These are phyloP conservation scores for Brasenia schreberi DNA, from an alignment of 164 flowering plant genomes.

Conservation along the genomic window DNA sequence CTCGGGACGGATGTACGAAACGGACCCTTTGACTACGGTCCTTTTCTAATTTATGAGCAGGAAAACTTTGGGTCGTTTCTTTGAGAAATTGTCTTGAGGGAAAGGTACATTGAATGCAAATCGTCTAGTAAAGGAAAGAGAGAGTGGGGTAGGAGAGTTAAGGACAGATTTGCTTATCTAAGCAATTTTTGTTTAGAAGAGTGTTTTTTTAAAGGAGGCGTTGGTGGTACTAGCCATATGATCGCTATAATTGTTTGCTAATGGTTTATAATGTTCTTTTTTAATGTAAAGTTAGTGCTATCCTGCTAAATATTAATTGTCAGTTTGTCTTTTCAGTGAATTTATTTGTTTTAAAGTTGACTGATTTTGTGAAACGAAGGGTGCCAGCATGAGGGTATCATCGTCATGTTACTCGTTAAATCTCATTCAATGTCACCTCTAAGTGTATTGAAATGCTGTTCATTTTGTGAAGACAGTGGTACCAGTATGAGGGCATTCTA, in stretches of 20 bases:
- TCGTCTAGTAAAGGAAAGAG: not conserved
- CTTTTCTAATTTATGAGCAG: not conserved
- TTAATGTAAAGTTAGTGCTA: not conserved
- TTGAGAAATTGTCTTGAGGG: not conserved
- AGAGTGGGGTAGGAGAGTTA: no score
- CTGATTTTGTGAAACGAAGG: not conserved
- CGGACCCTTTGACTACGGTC: not conserved
- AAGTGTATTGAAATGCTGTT: no score
- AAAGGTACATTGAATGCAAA: not conserved
- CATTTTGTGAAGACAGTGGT: no score
- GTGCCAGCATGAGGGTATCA: not conserved
- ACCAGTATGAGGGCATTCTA: no score
- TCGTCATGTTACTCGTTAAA: not conserved
- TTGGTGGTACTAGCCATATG: not conserved
- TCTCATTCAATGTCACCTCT: not conserved
- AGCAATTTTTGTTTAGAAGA: not conserved
- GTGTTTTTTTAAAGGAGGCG: not conserved
- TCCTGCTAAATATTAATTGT: not conserved
- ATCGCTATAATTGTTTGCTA: not conserved
- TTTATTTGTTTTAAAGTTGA: not conserved
- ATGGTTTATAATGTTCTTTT: not conserved
- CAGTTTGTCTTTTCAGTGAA: not conserved
- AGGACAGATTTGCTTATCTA: not conserved
- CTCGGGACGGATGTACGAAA: no score
- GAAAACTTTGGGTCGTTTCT: not conserved